Conservation (phyloP, 208 protist species). For the Leishmania braziliensis region DNA sequence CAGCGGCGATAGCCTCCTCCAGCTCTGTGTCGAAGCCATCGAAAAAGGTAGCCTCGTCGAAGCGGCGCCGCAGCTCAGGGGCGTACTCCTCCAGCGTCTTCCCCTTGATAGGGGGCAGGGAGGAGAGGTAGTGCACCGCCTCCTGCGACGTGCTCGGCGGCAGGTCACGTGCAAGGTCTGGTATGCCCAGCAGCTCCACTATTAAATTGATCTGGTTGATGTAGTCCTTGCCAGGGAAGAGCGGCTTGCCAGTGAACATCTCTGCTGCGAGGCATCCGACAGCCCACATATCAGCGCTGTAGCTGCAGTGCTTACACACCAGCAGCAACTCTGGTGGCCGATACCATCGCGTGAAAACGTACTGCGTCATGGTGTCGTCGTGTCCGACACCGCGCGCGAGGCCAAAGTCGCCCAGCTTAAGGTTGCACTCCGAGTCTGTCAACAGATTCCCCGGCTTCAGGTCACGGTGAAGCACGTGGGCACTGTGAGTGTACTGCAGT, state of each 20-base stretch:
- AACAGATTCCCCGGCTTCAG: conserved; percentile 96
- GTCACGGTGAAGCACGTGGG: conserved; percentile 96
- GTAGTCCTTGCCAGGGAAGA: conserved; percentile 88
- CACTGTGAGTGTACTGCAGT: conserved; percentile 96
- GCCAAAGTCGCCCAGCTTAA: conserved; percentile 95
- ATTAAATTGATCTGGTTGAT: conserved; percentile 90
- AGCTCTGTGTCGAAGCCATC: conserved; percentile 46
- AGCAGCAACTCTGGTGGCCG: conserved; percentile 98
- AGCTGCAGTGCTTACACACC: conserved; percentile 84
- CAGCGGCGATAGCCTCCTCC: conserved; percentile 17
- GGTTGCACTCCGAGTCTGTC: conserved; percentile 89
- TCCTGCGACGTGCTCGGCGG: conserved; percentile 58
- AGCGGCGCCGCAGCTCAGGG: conserved; percentile 48
- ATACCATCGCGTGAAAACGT: conserved; percentile 98
- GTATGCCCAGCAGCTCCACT: conserved; percentile 66
- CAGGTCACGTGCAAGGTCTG: conserved; percentile 78
- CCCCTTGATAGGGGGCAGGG: conserved; percentile 44
- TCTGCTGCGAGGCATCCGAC: conserved; percentile 96
- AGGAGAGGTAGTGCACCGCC: conserved; percentile 71
- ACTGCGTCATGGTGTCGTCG: conserved; percentile 94
- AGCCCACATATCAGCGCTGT: conserved; percentile 96
- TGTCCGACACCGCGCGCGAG: conserved; percentile 59
- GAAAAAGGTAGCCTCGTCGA: conserved; percentile 52
- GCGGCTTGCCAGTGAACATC: conserved; percentile 87
- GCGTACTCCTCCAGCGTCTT: conserved; percentile 62